Conservation (phyloP, 2,329 filamentous ascomycete genomes). For the Epichloe amarillans region DNA sequence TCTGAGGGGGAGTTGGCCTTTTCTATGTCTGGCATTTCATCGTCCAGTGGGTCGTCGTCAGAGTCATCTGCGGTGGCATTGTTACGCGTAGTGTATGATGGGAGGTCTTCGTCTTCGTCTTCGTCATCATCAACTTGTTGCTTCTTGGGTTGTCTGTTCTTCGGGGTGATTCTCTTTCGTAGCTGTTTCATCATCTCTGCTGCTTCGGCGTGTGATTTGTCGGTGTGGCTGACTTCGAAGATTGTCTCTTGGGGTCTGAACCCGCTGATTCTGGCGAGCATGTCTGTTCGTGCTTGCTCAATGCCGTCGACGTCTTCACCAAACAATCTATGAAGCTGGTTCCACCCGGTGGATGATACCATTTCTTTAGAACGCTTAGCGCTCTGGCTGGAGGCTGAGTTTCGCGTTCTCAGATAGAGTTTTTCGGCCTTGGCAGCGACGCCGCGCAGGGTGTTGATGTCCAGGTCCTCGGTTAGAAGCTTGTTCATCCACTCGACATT, state of each 20-base stretch:
- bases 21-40: conserved; percentile 6
- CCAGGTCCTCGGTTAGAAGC: conserved; percentile 58
- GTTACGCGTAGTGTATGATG: not conserved
- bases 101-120: conserved; percentile 15
- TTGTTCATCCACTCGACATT: conserved; percentile 77
- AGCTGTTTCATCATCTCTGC: conserved; percentile 65
- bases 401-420: conserved; percentile 79
- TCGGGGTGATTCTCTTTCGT: conserved; percentile 54
- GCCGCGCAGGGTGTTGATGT: conserved; percentile 54
- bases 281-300: conserved; percentile 64
- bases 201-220: conserved; percentile 50
- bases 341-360: conserved; percentile 55
- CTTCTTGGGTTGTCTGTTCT: conserved; percentile 28
- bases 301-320: conserved; percentile 50
- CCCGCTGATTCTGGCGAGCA: conserved; percentile 78
- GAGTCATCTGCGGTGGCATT: conserved; percentile 12
- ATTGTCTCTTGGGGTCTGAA: conserved; percentile 88
- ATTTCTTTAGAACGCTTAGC: conserved; percentile 76
- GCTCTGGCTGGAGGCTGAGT: conserved; percentile 80
- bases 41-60: conserved; percentile 7
- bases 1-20: not conserved
- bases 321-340: conserved; percentile 69
- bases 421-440: conserved; percentile 85
- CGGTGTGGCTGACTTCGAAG: conserved; percentile 79
- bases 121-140: conserved; percentile 22